phyloP scores from a whole-genome alignment of 805 yeast genomes.

The Schwanniomyces vanrijiae region DNA sequence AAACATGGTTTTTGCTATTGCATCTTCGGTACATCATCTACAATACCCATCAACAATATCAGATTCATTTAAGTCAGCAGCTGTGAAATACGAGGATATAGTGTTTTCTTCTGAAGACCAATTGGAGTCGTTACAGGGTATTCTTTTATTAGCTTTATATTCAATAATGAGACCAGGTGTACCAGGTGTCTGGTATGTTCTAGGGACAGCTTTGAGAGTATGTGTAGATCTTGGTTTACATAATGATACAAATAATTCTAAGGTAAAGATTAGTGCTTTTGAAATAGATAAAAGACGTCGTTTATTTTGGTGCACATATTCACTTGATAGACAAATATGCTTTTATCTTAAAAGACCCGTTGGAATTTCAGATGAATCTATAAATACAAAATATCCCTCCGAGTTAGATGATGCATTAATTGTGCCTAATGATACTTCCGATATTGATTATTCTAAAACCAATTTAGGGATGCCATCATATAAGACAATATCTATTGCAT shows the following conservation, averaged over 20 bases:
- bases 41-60: constrained; percentile 65
- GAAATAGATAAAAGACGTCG: constrained; percentile 69
- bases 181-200: constrained; percentile 91
- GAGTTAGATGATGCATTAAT: constrained; percentile 72
- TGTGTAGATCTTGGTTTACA: constrained; percentile 86
- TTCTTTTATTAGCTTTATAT: constrained; percentile 65
- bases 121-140: constrained; percentile 71
- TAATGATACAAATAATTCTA: constrained; percentile 47
- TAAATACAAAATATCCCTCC: constrained; percentile 71
- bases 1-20: constrained; percentile 76
- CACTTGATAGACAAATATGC: constrained; percentile 82
- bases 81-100: constrained; percentile 56
- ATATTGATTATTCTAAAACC: constrained; percentile 40
- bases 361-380: constrained; percentile 81
- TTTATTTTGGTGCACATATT: constrained; percentile 86
- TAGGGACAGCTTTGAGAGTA: constrained; percentile 76
- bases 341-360: constrained; percentile 85
- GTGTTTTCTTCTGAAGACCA: constrained; percentile 59
- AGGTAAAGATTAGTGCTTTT: constrained; percentile 47
- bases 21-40: constrained; percentile 71
- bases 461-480: constrained; percentile 52
- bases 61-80: constrained; percentile 68
- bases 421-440: constrained; percentile 24
- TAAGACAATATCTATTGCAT: constrained; percentile 63
- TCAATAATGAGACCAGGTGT: constrained; percentile 85